Percentiles rank a stretch among this genome's conserved stretches.
Conservation (phyloP, 2,329 filamentous ascomycete species). For the Chaetomium olivaceum region DNA sequence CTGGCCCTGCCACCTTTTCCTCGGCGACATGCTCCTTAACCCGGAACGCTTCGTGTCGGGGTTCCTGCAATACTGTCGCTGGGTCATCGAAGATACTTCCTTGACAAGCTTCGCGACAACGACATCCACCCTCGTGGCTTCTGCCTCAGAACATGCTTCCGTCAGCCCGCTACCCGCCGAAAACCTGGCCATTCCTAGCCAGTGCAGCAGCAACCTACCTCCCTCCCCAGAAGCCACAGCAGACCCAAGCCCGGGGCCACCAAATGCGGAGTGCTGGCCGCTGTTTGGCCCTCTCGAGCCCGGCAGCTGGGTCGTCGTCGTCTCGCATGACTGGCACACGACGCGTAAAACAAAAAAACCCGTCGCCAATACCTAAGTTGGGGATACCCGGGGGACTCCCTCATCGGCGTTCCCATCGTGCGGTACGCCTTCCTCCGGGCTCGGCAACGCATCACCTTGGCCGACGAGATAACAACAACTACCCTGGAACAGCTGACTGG, state of each 20-base stretch:
- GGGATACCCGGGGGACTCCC: not conserved
- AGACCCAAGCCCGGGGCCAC: not conserved
- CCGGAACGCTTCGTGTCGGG: not conserved
- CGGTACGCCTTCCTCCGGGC: constrained; percentile 1
- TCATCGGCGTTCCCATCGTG: not conserved
- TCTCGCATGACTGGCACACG: constrained; percentile 1
- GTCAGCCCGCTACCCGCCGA: not conserved
- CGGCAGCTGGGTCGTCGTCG: not conserved
- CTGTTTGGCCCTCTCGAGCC: not conserved
- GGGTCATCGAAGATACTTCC: not conserved
- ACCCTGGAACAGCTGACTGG: not conserved
- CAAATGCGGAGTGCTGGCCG: not conserved
- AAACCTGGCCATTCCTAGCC: not conserved
- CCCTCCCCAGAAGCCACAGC: not conserved
- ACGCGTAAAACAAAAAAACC: not conserved
- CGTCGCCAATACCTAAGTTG: not conserved
- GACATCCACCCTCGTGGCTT: not conserved
- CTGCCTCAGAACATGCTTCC: not conserved
- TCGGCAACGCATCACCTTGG: not conserved
- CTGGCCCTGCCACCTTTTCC: constrained; percentile 1
- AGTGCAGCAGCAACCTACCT: not conserved
- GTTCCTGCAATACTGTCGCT: not conserved
- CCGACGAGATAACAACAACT: not conserved
- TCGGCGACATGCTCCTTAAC: not conserved
- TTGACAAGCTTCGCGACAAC: not conserved